These are phyloP conservation scores for Vanrija pseudolonga DNA, from an alignment of 1,284 basidiomycete genomes.

Conservation along the genomic window DNA sequence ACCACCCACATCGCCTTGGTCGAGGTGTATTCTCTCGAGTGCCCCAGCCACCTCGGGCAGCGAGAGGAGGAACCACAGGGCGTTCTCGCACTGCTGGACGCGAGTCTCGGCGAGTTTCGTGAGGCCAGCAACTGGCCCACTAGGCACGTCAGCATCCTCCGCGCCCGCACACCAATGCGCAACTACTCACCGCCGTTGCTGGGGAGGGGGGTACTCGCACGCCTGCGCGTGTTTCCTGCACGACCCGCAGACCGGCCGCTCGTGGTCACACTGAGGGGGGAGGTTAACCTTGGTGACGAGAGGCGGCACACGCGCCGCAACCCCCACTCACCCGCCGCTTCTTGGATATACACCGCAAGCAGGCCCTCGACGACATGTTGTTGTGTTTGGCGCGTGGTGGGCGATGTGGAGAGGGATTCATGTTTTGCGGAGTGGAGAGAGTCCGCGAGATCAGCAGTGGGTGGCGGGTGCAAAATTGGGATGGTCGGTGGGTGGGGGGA, in stretches of 20 bases:
- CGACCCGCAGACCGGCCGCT: conserved; percentile 15
- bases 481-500: too few species aligned
- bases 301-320: background rate
- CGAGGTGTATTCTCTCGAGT: background rate
- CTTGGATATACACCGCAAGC: conserved; percentile 21
- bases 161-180: background rate
- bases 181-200: conserved; percentile 17
- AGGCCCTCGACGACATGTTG: conserved; percentile 11
- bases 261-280: conserved; percentile 21
- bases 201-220: conserved; percentile 21
- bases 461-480: too few species aligned
- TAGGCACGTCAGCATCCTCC: background rate
- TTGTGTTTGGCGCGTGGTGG: background rate
- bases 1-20: too few species aligned
- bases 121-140: conserved; percentile 20
- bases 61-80: conserved; percentile 16
- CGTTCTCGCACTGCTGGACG: conserved; percentile 19
- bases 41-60: conserved; percentile 14
- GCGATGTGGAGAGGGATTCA: background rate
- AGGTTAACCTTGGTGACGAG: background rate
- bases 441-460: too few species aligned
- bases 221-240: conserved; percentile 13
- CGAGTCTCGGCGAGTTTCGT: conserved; percentile 17
- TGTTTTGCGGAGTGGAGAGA: too few species aligned
- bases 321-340: conserved; percentile 16